A percentile compares a stretch with the other conserved stretches of the same genome.
phyloP scores from a whole-genome alignment of 345 rosid species.

The Citrus trifoliata region DNA sequence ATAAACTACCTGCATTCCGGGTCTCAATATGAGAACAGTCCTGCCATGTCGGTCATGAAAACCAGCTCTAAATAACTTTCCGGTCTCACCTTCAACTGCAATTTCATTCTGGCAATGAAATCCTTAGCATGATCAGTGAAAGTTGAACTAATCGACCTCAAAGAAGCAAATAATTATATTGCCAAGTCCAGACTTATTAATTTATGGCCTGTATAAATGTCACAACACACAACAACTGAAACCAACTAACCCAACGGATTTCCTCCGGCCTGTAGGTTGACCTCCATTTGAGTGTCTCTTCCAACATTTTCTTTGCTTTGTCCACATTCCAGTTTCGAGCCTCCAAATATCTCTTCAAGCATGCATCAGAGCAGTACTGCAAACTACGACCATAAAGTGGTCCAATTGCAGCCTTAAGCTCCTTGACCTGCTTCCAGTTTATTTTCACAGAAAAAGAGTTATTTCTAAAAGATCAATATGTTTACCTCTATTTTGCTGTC shows the following conservation, averaged over 20 bases:
- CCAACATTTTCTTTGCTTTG: slow-evolving; percentile 80
- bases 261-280: slow-evolving; percentile 78
- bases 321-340: slow-evolving; percentile 82
- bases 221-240: background rate
- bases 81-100: slow-evolving; percentile 88
- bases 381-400: slow-evolving; percentile 49
- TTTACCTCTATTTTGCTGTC: background rate
- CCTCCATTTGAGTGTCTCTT: slow-evolving; percentile 80
- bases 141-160: background rate
- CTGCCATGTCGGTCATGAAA: slow-evolving; percentile 85
- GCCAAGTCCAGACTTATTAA: background rate
- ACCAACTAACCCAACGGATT: slow-evolving; percentile 67
- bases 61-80: slow-evolving; percentile 78
- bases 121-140: background rate
- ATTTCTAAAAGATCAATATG: background rate
- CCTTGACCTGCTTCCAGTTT: slow-evolving; percentile 44
- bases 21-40: slow-evolving; percentile 83
- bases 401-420: slow-evolving; percentile 58
- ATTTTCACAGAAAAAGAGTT: background rate
- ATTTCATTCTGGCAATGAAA: slow-evolving; percentile 54
- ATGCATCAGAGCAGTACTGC: slow-evolving; percentile 65
- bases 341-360: slow-evolving; percentile 84
- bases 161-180: background rate
- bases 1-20: slow-evolving; percentile 71
- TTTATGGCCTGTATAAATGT: background rate